Conservation (phyloP, 1,284 basidiomycete species). For the Cutaneotrichosporon sp. region DNA sequence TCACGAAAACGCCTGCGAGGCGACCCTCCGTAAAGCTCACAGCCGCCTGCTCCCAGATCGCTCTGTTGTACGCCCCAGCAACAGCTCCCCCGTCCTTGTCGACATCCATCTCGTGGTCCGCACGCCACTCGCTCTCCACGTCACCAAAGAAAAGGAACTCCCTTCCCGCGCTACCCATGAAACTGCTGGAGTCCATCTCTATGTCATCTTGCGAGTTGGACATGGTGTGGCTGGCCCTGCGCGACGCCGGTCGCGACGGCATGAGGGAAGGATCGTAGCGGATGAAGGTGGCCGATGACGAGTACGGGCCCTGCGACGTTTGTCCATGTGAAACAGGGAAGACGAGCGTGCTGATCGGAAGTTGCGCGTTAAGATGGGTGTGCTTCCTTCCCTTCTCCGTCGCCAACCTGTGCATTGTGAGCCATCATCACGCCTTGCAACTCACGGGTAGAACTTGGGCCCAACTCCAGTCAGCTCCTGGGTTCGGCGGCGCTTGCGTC, state of each 20-base stretch:
- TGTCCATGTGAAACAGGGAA: constrained; percentile 48
- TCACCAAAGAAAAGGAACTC: constrained; percentile 53
- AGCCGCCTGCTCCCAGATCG: constrained; percentile 48
- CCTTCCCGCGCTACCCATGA: constrained; percentile 11
- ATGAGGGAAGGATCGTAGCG: constrained; percentile 36
- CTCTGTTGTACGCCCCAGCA: constrained; percentile 30
- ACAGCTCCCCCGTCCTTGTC: constrained; percentile 21
- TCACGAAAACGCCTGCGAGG: constrained; percentile 48
- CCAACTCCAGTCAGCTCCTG: constrained; percentile 30
- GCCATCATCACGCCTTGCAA: not conserved
- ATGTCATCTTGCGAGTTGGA: constrained; percentile 11
- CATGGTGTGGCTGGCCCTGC: constrained; percentile 9
- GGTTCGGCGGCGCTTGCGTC: constrained; percentile 17
- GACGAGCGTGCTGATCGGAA: constrained; percentile 41
- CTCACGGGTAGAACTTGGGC: constrained; percentile 39
- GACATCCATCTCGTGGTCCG: constrained; percentile 26
- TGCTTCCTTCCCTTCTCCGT: constrained; percentile 17
- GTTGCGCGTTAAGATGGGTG: constrained; percentile 32
- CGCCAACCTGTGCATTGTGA: not conserved
- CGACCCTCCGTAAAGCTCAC: constrained; percentile 34
- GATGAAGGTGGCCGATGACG: constrained; percentile 50
- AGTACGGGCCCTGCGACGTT: constrained; percentile 45
- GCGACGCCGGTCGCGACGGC: constrained; percentile 11
- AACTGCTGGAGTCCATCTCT: not conserved
- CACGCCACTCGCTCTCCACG: constrained; percentile 38